Conservation (phyloP, 768 basidiomycete species). For the Hygrophoropsis aurantiaca region DNA sequence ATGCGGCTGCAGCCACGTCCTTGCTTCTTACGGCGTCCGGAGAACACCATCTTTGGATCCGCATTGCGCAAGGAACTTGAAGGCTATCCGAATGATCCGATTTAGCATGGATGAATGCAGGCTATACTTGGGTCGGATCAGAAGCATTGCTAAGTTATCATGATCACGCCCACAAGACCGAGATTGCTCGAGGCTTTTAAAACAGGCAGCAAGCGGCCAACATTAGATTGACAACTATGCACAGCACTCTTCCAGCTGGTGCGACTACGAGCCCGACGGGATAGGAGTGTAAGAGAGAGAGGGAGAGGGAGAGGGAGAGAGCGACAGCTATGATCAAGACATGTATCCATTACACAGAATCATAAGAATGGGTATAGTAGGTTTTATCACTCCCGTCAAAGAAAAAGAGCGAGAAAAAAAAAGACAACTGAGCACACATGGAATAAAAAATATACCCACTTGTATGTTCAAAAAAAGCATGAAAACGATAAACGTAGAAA, state of each 20-base stretch:
- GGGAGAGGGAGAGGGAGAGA: background rate
- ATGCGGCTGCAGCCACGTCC: background rate
- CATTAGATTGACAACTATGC: conserved; percentile 1
- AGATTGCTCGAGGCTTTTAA: background rate
- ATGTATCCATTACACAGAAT: conserved; percentile 18
- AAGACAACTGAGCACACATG: background rate
- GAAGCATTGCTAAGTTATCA: too few relatives aligned
- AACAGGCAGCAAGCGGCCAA: background rate
- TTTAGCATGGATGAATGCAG: background rate
- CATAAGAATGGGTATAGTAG: conserved; percentile 17
- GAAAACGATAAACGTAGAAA: conserved; percentile 5
- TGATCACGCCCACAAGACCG: background rate
- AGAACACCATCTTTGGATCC: too few relatives aligned
- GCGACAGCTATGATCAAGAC: conserved; percentile 8
- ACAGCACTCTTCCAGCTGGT: background rate
- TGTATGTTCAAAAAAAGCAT: conserved; percentile 6
- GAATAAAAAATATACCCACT: conserved; percentile 5
- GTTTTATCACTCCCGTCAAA: conserved; percentile 5
- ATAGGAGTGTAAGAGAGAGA: background rate
- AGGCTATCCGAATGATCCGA: background rate
- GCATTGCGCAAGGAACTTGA: background rate
- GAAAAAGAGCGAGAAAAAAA: background rate
- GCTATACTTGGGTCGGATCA: too few relatives aligned
- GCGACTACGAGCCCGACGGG: background rate
- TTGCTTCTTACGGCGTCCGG: background rate